These are phyloP conservation scores for Leishmania arabica DNA, from an alignment of 208 protist genomes.

Conservation along the genomic window DNA sequence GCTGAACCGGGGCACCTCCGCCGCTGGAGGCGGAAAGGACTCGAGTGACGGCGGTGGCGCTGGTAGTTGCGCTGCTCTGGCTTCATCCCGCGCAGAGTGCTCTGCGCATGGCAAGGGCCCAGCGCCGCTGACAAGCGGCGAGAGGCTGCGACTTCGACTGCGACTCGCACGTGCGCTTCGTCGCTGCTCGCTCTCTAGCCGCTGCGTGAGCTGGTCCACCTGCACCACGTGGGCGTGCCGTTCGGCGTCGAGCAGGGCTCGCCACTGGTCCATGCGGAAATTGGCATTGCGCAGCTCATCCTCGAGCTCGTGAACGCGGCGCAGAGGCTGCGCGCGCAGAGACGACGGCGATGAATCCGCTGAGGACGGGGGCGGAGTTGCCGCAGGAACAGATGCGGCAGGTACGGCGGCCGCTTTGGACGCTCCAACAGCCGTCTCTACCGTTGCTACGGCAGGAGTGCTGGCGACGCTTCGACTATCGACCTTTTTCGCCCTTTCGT, in stretches of 20 bases:
- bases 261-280: slow-evolving; percentile 40
- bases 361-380: not conserved
- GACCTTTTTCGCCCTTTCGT: slow-evolving; percentile 1
- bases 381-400: not conserved
- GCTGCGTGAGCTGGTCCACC: slow-evolving; percentile 35
- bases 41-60: not conserved
- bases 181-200: slow-evolving; percentile 30
- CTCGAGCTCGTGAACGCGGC: slow-evolving; percentile 29
- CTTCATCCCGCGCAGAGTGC: not conserved
- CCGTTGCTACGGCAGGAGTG: not conserved
- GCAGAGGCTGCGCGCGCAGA: not conserved
- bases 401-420: not conserved
- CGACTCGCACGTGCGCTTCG: slow-evolving; percentile 14
- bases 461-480: not conserved
- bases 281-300: slow-evolving; percentile 30
- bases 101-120: not conserved
- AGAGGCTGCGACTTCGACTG: slow-evolving; percentile 19
- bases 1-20: not conserved
- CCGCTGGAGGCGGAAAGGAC: not conserved
- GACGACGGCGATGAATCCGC: not conserved
- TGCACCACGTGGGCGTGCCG: slow-evolving; percentile 37
- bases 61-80: too few species aligned
- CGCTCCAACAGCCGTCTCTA: not conserved
- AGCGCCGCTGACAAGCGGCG: slow-evolving; percentile 1
- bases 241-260: slow-evolving; percentile 33